Base-by-base conservation (phyloP, 2,329 filamentous ascomycete species). In the Fusarium palustre region DNA sequence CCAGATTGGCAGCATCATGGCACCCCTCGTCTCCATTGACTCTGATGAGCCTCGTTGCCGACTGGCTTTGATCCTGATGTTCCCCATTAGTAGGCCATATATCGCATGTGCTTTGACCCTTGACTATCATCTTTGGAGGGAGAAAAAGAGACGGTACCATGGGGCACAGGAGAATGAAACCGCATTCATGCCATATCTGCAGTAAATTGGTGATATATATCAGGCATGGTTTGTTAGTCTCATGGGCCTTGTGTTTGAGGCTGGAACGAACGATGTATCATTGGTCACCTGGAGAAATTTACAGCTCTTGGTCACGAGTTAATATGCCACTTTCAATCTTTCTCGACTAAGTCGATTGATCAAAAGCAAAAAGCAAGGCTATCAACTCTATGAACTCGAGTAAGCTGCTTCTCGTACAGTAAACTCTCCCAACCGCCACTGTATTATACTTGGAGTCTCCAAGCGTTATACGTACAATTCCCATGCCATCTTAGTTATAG, bases 51-150 rank as follows among this genome's bases (percentile, higher is more conserved):
- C 46, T 25, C 46, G 15, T 4, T 48, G 34, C 30, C 46, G 46
- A 3, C 46, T 49, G 31, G 46, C 46, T n/a, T 49, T 36, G 12
- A 49, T 36, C 31, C 10, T 49, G 11, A 49, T 36, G 46, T 36
- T 49, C 13, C 46, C 36, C 7, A 49, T 49, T 31, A 31, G 46
- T 24, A 12, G 46, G 8, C 12, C 36, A 8, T 49, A 20, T 15
- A 49, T 49, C 13, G 24, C 31, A 11, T 49, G 6, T 49, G 47
- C 47, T 25, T 9, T 36, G 18, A 34, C 31, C 10, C 47, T 49
- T 4, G 36, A 36, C 15, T 36, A 49, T 20, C 20, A n/a, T 5
- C 34, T 38, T 6, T 20, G 10, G 36, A 20, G 36, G 36, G 36
- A 38, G 11, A 20, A 38, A 10, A 38, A 38, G n/a, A 38, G n/a